phyloP scores from a whole-genome alignment of 2,329 filamentous ascomycete species.

The Decorospora gaudefroyi region DNA sequence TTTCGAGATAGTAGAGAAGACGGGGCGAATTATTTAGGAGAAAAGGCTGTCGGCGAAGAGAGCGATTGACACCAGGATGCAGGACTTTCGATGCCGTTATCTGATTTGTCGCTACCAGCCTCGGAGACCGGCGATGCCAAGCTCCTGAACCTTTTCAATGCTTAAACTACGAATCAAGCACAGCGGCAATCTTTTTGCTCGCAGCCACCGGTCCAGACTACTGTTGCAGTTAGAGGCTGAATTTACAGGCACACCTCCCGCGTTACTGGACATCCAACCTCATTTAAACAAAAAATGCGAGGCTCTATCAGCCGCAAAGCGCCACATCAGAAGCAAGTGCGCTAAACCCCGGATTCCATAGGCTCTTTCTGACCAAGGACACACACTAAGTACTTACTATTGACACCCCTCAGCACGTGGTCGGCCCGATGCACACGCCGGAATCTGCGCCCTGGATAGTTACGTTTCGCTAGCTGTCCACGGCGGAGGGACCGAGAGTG shows the following conservation, averaged over 20 bases:
- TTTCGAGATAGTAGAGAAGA: background rate
- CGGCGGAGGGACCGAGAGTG: slow-evolving; percentile 16
- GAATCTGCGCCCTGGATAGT: slow-evolving; percentile 26
- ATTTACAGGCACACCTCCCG: background rate
- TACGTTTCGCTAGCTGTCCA: slow-evolving; percentile 20
- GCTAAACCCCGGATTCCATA: slow-evolving; percentile 14
- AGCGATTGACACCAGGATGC: too few relatives aligned
- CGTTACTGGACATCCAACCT: slow-evolving; percentile 24
- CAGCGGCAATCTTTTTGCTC: background rate
- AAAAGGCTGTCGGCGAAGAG: background rate
- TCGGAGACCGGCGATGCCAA: too few relatives aligned
- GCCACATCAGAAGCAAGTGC: slow-evolving; percentile 14
- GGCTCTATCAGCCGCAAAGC: slow-evolving; percentile 9
- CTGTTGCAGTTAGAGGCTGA: too few relatives aligned
- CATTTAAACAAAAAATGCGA: slow-evolving; percentile 29
- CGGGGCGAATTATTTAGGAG: background rate
- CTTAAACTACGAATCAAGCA: too few relatives aligned
- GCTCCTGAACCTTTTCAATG: too few relatives aligned
- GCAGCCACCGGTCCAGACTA: too few relatives aligned
- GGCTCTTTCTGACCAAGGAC: slow-evolving; percentile 3
- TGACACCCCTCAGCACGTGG: background rate
- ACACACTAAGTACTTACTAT: slow-evolving; percentile 1
- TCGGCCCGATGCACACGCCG: too few relatives aligned
- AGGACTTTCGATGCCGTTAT: too few relatives aligned
- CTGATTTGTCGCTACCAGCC: too few relatives aligned